Evolutionary conservation across 2,329 filamentous ascomycete species (phyloP).

Genomic region (Mycosphaerella sp.): DNA sequence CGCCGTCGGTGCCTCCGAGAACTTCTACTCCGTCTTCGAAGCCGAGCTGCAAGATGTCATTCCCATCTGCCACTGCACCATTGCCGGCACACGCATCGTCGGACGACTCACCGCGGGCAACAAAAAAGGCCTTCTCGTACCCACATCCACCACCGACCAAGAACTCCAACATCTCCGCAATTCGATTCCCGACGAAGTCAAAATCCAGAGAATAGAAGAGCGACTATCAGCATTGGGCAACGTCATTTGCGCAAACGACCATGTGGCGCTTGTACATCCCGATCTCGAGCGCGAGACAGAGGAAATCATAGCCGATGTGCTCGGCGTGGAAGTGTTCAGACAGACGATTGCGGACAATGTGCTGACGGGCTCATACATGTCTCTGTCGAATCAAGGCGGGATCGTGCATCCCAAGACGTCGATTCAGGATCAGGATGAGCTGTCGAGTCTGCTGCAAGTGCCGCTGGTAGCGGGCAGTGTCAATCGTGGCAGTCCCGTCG

Average conservation of each 20-base stretch:
- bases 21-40: slow-evolving; percentile 99
- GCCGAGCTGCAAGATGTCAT: slow-evolving; percentile 95
- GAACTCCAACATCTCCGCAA: slow-evolving; percentile 97
- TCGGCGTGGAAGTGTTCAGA: slow-evolving; percentile 81
- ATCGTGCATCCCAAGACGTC: slow-evolving; percentile 96
- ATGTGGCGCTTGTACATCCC: slow-evolving; percentile 92
- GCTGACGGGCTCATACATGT: slow-evolving; percentile 93
- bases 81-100: slow-evolving; percentile 93
- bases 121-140: slow-evolving; percentile 92
- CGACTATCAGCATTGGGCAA: slow-evolving; percentile 91
- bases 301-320: slow-evolving; percentile 93
- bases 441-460: slow-evolving; percentile 87
- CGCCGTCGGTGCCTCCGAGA: slow-evolving; percentile 90
- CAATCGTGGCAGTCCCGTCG: slow-evolving; percentile 86
- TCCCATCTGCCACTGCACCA: slow-evolving; percentile 92
- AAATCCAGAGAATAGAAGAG: slow-evolving; percentile 97
- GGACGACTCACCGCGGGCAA: slow-evolving; percentile 94
- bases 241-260: slow-evolving; percentile 93
- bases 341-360: slow-evolving; percentile 98
- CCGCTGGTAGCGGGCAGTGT: slow-evolving; percentile 90
- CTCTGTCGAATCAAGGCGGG: slow-evolving; percentile 88
- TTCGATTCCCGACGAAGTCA: slow-evolving; percentile 81
- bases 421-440: slow-evolving; percentile 96
- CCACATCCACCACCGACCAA: slow-evolving; percentile 93
- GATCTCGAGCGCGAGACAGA: slow-evolving; percentile 97